Conservation (phyloP, 805 yeast species). For the Suhomyces emberorum region DNA sequence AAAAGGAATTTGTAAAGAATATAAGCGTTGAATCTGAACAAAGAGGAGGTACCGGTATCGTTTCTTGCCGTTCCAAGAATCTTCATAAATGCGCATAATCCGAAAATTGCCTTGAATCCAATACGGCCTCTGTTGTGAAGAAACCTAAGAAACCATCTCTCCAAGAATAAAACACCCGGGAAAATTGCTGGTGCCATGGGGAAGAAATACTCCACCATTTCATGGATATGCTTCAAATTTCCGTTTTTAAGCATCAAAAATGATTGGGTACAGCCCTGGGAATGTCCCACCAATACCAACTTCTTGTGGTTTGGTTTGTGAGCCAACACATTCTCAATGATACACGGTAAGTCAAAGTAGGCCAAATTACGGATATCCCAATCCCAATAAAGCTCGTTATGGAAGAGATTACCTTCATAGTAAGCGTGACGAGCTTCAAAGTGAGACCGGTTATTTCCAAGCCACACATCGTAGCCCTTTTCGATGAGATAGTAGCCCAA, state of each 20-base stretch:
- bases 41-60: conserved; percentile 29
- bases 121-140: conserved; percentile 51
- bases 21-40: conserved; percentile 67
- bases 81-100: conserved; percentile 76
- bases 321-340: conserved; percentile 58
- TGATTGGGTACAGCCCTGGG: conserved; percentile 91
- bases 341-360: conserved; percentile 67
- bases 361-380: conserved; percentile 93
- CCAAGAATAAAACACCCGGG: conserved; percentile 74
- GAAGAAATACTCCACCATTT: conserved; percentile 62
- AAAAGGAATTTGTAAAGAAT: conserved; percentile 83
- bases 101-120: conserved; percentile 56
- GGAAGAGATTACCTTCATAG: conserved; percentile 32
- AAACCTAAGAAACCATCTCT: conserved; percentile 57
- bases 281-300: conserved; percentile 72
- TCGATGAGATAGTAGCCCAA: conserved; percentile 55
- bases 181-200: conserved; percentile 90
- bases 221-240: conserved; percentile 34
- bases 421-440: conserved; percentile 62
- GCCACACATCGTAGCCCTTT: conserved; percentile 81
- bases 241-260: conserved; percentile 60
- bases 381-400: conserved; percentile 69
- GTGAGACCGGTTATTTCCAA: conserved; percentile 89
- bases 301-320: conserved; percentile 40
- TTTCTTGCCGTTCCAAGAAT: conserved; percentile 60